Base-by-base conservation (phyloP, 768 basidiomycete species). In the Harrya chromipes region DNA sequence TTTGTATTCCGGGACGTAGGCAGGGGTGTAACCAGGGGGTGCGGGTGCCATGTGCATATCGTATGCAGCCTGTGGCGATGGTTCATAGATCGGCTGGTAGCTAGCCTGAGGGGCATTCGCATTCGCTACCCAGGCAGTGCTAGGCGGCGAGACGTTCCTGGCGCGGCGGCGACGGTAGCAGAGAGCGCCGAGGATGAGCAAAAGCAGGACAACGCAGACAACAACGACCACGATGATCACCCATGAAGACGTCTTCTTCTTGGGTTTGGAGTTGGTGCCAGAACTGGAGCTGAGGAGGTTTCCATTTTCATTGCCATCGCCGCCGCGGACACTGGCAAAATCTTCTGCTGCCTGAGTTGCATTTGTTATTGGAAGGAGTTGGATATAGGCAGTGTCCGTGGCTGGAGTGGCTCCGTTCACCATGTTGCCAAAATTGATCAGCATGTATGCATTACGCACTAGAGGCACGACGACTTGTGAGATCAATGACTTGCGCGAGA, bases 361-460 rank as follows among this genome's bases (percentile, higher is more conserved):
- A 43, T 74, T 68, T 8, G 85, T 87, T 9, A 72, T 70, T 0
- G 84, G 74, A 37, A 84, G 72, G 14, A 88, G 67, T 58, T 88
- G 86, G 37, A 86, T 71, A 68, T 76, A 88, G 0, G 85, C 84
- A 24, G 65, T 72, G 41, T 65, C 62, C 38, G 67, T 64, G 14
- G 63, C 62, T 14, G 69, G 50, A 11, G 66, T 55, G 41, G 72
- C 66, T 20, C 69, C 76, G 40, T 77, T 65, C 50, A 82, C 67
- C 63, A 82, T 79, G 64, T 84, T 74, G 33, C 86, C 85, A 55
- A 78, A 85, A 64, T 86, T 74, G 66, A 88, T 74, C 35, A 82
- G 65, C 13, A 78, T 65, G 60, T 87, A 87, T 10, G 75, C 74
- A 56, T 86, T 88, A 43, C 83, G 80, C 47, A 87, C 85, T 86